Percentiles rank a stretch among this genome's conserved stretches.
These are phyloP conservation scores for Smithsoniella earleae DNA, from an alignment of 163 green algal species.

Conservation along the genomic window DNA sequence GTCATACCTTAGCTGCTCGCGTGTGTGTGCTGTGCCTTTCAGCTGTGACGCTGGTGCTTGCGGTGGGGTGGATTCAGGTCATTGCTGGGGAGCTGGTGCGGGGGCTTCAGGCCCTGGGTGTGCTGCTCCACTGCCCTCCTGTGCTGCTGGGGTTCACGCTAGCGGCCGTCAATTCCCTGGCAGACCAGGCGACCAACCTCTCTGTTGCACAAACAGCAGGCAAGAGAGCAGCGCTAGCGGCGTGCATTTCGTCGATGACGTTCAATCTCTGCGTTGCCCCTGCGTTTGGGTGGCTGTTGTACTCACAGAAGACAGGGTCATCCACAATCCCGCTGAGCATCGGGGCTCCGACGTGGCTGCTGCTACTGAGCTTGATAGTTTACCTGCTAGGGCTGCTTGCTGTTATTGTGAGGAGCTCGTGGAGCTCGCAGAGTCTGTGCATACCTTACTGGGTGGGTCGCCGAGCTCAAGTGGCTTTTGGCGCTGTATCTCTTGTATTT, in stretches of 20 bases:
- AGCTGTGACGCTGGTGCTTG: slow-evolving; percentile 12
- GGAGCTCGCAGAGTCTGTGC: background rate
- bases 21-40: slow-evolving; percentile 9
- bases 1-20: background rate
- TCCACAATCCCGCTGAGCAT: background rate
- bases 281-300: slow-evolving; percentile 23
- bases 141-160: background rate
- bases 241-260: slow-evolving; percentile 18
- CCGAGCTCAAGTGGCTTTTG: too few species aligned
- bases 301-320: background rate
- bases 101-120: background rate
- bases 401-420: background rate
- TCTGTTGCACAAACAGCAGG: background rate
- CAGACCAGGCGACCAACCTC: slow-evolving; percentile 28
- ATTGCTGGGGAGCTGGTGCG: slow-evolving; percentile 19
- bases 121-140: background rate
- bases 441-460: background rate
- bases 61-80: slow-evolving; percentile 14
- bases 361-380: background rate
- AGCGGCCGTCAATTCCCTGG: slow-evolving; percentile 19
- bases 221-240: slow-evolving; percentile 10
- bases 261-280: slow-evolving; percentile 27
- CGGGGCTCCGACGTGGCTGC: background rate
- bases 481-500: too few species aligned
- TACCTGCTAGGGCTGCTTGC: slow-evolving; percentile 5